Evolutionary conservation across 352 stramenopile genomes (phyloP).

Genomic region (Phytophthora nicotianae): DNA sequence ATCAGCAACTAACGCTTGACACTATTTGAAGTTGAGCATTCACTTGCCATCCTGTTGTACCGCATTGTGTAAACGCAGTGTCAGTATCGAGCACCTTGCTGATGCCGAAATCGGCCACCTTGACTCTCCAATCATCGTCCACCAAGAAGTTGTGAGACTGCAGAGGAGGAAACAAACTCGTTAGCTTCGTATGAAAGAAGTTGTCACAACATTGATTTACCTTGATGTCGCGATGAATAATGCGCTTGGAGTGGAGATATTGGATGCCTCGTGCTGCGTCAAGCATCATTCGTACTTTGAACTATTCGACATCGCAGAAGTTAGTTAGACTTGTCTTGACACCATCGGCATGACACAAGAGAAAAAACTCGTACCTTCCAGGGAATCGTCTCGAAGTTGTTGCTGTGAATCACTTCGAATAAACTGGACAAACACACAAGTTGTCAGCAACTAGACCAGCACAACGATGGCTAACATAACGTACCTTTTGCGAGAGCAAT

Average conservation of each 20-base stretch:
- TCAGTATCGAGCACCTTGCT: conserved; percentile 89
- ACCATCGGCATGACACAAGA: background rate
- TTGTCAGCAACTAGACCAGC: background rate
- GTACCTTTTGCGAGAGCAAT: conserved; percentile 89
- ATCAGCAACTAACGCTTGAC: background rate
- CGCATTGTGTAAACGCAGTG: conserved; percentile 86
- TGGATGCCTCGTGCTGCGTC: conserved; percentile 88
- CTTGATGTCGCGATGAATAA: conserved; percentile 92
- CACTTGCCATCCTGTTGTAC: conserved; percentile 83
- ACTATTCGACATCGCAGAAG: conserved; percentile 49
- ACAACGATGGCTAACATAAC: conserved; percentile 1
- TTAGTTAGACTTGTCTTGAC: conserved; percentile 1
- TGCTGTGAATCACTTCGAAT: conserved; percentile 90
- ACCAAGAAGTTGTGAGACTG: conserved; percentile 92
- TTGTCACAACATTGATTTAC: conserved; percentile 31
- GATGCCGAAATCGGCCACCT: conserved; percentile 90
- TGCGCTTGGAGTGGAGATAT: conserved; percentile 87
- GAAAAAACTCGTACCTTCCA: conserved; percentile 69
- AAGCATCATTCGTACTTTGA: conserved; percentile 91
- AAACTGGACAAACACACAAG: conserved; percentile 46
- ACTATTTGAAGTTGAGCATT: conserved; percentile 1
- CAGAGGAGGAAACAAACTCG: conserved; percentile 1
- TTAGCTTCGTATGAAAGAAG: conserved; percentile 4
- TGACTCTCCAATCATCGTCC: conserved; percentile 90
- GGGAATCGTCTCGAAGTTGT: conserved; percentile 89